Evolutionary conservation across 176 grass and related monocot species (phyloP), one percentile per base, ranked within the genome.

Genomic region (Saccharum officinarum): DNA sequence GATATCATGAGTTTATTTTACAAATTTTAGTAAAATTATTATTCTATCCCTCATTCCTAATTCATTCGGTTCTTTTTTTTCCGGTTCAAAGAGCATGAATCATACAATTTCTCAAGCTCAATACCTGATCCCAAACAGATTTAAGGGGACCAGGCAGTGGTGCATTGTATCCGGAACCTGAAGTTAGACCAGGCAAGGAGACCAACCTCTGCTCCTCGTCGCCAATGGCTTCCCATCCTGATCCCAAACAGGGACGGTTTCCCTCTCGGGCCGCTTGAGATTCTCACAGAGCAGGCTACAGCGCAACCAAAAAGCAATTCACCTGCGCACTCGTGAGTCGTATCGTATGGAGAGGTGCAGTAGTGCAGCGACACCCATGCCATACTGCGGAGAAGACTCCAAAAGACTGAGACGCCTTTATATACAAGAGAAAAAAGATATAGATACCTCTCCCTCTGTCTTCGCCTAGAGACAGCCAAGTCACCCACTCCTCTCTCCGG

Each of bases 391-490:
- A 69, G 25, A 87, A 87, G 63, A 77, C 50, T 55, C 67, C 64
- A 33, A 47, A 23, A 6, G 60, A 45, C 28, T 11, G 3, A 12
- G 28, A 66, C 25, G 26, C 39, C 15, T 80, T 46, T 74, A 44
- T 74, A 45, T 49, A 52, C 18, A 1, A 5, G 20, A 65, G 72
- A 42, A 4, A 49, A 60, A 1, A 49, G 15, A 47, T 5, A 60
- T 3, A 80, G 17, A 87, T 40, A 22, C 16, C n/a, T 5, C 33
- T 46, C 4, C 34, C 6, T 3, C 38, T 3, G 9, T 9, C 44
- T 41, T 41, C n/a, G 52, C 74, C 45, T 38, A 44, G 37, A 63
- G 72, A 79, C 65, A 74, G 69, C 67, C 81, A 75, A 80, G 68
- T 47, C 87, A 70, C 16, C 10, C 77, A 76, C 30, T 28, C 39